Evolutionary conservation across 441 rosid species (phyloP).

Genomic region (Populus hybrid): DNA sequence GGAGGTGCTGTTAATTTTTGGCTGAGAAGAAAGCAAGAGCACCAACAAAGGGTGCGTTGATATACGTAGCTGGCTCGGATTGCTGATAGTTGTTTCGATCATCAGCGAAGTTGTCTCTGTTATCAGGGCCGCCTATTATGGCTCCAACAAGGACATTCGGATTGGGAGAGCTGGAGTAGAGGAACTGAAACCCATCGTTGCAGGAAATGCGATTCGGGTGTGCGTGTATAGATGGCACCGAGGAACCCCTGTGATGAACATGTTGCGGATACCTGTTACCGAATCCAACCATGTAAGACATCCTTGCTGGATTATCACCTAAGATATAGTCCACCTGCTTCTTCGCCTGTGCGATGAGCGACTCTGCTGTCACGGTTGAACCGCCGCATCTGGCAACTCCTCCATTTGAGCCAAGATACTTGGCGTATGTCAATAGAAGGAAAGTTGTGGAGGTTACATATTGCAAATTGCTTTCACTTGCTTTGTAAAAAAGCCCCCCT

Average conservation of each 20-base stretch:
- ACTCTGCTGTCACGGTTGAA: conserved; percentile 35
- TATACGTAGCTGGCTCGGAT: conserved; percentile 83
- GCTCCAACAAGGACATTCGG: conserved; percentile 79
- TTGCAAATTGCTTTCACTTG: conserved; percentile 69
- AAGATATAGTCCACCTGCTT: conserved; percentile 73
- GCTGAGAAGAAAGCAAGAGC: conserved; percentile 61
- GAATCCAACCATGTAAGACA: conserved; percentile 89
- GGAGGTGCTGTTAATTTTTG: conserved; percentile 13
- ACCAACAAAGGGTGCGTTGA: conserved; percentile 91
- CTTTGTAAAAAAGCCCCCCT: conserved; percentile 78
- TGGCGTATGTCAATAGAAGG: conserved; percentile 71
- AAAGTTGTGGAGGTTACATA: conserved; percentile 66
- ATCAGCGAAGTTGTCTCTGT: conserved; percentile 53
- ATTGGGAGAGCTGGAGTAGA: conserved; percentile 49
- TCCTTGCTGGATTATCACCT: conserved; percentile 72
- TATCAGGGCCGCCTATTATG: conserved; percentile 74
- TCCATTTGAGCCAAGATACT: conserved; percentile 52
- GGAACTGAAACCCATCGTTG: conserved; percentile 51
- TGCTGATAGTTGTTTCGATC: conserved; percentile 63
- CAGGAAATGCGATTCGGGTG: conserved; percentile 57
- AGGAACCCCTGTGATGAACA: conserved; percentile 91
- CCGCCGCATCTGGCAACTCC: conserved; percentile 39
- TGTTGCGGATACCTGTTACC: conserved; percentile 56
- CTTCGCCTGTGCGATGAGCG: conserved; percentile 41
- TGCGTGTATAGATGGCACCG: conserved; percentile 50